Base-by-base conservation (phyloP, 192 early-diverging fungal species). In the Linnemannia hyalina region DNA sequence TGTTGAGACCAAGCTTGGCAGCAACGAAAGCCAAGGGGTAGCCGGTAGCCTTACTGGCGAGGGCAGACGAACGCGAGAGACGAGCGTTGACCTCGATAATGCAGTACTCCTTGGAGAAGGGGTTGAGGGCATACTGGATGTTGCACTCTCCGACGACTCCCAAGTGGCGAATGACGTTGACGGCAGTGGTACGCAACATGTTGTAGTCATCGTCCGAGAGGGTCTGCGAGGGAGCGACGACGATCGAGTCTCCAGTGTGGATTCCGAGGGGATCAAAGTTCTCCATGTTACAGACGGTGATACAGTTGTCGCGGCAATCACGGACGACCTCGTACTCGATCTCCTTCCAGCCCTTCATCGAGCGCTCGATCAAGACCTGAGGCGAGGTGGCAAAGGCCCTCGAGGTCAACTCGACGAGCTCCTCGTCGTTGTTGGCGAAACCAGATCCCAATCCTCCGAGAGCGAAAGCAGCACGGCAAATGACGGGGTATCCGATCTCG, bases 261-360 rank as follows among this genome's bases (percentile, higher is more conserved):
- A 97, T 96, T 36, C 98, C 97, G 46, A 99, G 94, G 38, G 98
- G 98, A 82, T 99, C 98, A 92, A 99, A 99, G 94, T 99, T 99
- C 89, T 99, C 97, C 97, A 99, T 99, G 92, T 99, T 99, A 89
- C 98, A 99, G 57, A 99, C 98, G 35, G 98, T 99, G 74, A 99
- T 97, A 89, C 98, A 99, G 92, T 99, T 99, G 90, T 99, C 93
- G 94, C 93, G 69, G 96, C 94, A 98, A 89, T 99, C 98, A 80
- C 98, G 95, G 38, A 99, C 97, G 44, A 99, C 97, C 87, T 99
- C 98, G 88, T 99, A 99, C 91, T 99, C 98, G 73, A 99, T 93
- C 91, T 99, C 98, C 89, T 99, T 99, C 97, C 98, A 99, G 36
- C 98, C 98, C 88, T 97, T 97, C 97, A 99, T 98, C 13, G 95